phyloP scores from a whole-genome alignment of 2,329 filamentous ascomycete genomes.

The Aspergillus candidus region DNA sequence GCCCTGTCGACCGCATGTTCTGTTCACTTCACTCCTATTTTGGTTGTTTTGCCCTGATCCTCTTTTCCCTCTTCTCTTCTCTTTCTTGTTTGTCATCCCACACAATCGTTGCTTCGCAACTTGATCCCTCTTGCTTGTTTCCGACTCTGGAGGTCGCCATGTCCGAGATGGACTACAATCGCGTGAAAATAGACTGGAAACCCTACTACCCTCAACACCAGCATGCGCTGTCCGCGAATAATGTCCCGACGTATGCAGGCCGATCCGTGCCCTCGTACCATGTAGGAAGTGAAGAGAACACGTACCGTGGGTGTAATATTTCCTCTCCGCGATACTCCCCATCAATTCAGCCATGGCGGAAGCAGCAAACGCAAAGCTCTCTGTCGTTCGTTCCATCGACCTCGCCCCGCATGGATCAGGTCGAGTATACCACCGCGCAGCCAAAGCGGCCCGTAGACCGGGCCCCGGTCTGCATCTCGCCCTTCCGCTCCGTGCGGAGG shows the following conservation, averaged over 20 bases:
- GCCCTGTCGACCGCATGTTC: constrained; percentile 15
- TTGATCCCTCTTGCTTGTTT: constrained; percentile 10
- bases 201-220: constrained; percentile 13
- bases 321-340: constrained; percentile 19
- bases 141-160: constrained; percentile 17
- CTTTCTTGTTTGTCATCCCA: neutral
- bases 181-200: constrained; percentile 17
- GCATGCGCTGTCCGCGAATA: constrained; percentile 15
- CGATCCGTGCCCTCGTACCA: constrained; percentile 15
- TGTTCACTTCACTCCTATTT: constrained; percentile 1
- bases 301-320: constrained; percentile 8
- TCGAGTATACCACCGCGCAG: constrained; percentile 23
- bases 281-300: constrained; percentile 7
- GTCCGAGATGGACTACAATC: constrained; percentile 26
- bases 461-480: constrained; percentile 24
- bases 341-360: constrained; percentile 23
- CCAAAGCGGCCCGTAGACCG: constrained; percentile 23
- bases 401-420: constrained; percentile 23
- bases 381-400: constrained; percentile 32
- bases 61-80: neutral
- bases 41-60: neutral
- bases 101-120: constrained; percentile 3
- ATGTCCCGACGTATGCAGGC: constrained; percentile 12
- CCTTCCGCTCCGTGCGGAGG: constrained; percentile 34
- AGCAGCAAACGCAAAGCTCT: constrained; percentile 27